These are phyloP conservation scores for Chlamydomonas applanata DNA, from an alignment of 139 green algal genomes.

Conservation along the genomic window DNA sequence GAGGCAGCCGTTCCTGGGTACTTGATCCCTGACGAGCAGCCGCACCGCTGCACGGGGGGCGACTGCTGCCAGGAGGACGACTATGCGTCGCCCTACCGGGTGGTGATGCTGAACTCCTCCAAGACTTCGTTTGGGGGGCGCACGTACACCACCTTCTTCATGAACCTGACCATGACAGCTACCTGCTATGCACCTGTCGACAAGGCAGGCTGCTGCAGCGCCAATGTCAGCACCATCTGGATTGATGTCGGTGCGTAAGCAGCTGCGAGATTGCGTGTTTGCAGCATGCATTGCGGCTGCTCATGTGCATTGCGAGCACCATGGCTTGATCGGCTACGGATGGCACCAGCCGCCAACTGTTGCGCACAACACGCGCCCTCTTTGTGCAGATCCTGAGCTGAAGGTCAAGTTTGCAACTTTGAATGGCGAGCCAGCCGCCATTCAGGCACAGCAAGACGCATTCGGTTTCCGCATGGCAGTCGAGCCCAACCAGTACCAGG, in stretches of 20 bases:
- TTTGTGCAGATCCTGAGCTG: constrained; percentile 19
- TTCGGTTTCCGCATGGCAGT: constrained; percentile 3
- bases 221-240: constrained; percentile 25
- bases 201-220: constrained; percentile 20
- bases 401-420: constrained; percentile 27
- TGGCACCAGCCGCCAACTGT: no score
- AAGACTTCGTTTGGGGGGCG: constrained; percentile 8
- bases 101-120: constrained; percentile 26
- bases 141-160: constrained; percentile 41
- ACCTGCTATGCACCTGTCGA: constrained; percentile 14
- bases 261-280: not conserved
- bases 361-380: no score
- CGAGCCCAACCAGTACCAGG: not conserved
- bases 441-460: constrained; percentile 11
- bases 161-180: constrained; percentile 5
- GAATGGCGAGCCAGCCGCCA: constrained; percentile 16
- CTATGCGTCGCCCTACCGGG: constrained; percentile 28
- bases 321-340: no score
- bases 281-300: no score
- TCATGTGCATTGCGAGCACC: no score
- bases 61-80: constrained; percentile 38
- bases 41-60: not conserved
- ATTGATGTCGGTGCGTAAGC: constrained; percentile 31
- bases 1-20: not conserved
- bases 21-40: constrained; percentile 13